Evolutionary conservation across 805 yeast genomes (phyloP).

Genomic region (Ogataea paraovalis): DNA sequence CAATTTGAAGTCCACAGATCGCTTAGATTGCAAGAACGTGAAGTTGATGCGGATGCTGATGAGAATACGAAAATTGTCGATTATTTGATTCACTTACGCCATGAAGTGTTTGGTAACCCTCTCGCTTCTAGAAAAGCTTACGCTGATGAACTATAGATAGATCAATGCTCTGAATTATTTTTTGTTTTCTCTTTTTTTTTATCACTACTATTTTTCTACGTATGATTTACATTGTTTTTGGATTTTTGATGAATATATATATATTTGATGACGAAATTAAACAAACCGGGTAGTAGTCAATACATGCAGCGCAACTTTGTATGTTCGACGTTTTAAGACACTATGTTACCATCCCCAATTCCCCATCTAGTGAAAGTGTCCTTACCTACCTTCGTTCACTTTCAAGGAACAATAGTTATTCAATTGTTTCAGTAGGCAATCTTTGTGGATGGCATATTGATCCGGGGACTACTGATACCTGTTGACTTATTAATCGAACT

Average conservation of each 20-base stretch:
- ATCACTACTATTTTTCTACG: neutral
- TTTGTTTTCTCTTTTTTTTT: neutral
- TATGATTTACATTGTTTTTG: too few relatives aligned
- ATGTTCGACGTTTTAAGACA: neutral
- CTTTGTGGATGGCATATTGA: too few relatives aligned
- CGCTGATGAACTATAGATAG: conserved; percentile 43
- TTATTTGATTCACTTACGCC: conserved; percentile 40
- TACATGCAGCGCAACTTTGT: too few relatives aligned
- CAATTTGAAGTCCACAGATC: conserved; percentile 32
- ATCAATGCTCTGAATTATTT: too few relatives aligned
- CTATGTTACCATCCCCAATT: too few relatives aligned
- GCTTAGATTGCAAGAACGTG: conserved; percentile 17
- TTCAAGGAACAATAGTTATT: too few relatives aligned
- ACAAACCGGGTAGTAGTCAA: too few relatives aligned
- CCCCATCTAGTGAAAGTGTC: too few relatives aligned
- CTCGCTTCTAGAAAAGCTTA: conserved; percentile 60
- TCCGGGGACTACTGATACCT: neutral
- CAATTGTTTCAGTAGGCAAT: too few relatives aligned
- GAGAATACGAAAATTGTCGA: conserved; percentile 20
- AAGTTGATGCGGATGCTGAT: conserved; percentile 20
- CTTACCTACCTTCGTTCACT: too few relatives aligned
- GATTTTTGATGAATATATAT: too few relatives aligned
- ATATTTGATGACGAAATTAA: too few relatives aligned
- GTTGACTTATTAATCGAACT: conserved; percentile 1
- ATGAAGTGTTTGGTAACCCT: conserved; percentile 74